These are phyloP conservation scores for Entomortierella lignicola DNA, from an alignment of 192 early-diverging fungal species.

Conservation along the genomic window DNA sequence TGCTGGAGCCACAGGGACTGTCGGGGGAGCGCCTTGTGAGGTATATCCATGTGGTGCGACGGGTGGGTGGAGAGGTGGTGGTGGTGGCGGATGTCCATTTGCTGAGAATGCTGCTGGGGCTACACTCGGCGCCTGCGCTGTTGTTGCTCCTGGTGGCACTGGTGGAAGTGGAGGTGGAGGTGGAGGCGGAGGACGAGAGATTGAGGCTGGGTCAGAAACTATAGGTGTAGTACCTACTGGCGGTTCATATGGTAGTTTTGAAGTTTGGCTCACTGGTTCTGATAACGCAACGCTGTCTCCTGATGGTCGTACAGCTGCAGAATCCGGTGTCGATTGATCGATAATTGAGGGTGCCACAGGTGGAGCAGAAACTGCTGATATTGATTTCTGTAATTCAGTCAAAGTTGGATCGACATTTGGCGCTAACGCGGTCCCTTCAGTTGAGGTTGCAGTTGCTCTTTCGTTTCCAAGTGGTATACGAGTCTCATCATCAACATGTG, in stretches of 20 bases:
- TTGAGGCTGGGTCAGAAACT: neutral
- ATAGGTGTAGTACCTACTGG: neutral
- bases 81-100: constrained; percentile 30
- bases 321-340: too few species aligned
- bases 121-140: neutral
- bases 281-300: too few species aligned
- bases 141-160: neutral
- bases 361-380: neutral
- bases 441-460: neutral
- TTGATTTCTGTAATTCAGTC: neutral
- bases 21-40: constrained; percentile 1
- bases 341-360: neutral
- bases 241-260: neutral
- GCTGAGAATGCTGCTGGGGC: constrained; percentile 1
- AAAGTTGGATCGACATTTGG: neutral
- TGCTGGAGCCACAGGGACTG: constrained; percentile 2
- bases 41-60: constrained; percentile 17
- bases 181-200: neutral
- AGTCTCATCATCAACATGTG: neutral
- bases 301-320: neutral
- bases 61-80: constrained; percentile 33
- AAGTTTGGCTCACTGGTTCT: neutral
- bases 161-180: constrained; percentile 19
- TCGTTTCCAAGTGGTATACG: neutral
- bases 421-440: neutral